phyloP scores from a whole-genome alignment of 495 filamentous ascomycete species.

The Tuber borchii region DNA sequence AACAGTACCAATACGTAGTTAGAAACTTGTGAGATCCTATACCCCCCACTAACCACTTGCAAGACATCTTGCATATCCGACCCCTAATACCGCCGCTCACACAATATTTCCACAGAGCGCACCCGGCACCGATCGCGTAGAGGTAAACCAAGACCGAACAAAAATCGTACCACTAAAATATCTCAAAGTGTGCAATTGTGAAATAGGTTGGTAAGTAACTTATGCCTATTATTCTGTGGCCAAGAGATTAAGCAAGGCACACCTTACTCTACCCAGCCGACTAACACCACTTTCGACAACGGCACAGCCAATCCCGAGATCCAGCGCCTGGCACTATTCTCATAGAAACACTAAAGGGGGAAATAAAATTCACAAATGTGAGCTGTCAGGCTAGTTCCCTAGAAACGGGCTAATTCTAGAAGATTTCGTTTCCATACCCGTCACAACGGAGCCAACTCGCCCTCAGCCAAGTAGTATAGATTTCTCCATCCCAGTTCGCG shows the following conservation, averaged over 20 bases:
- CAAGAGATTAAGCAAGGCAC: neutral
- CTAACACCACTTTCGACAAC: too few relatives aligned
- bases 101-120: neutral
- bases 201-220: neutral
- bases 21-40: neutral
- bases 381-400: constrained; percentile 37
- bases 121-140: too few relatives aligned
- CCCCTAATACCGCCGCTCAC: neutral
- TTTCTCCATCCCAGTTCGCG: constrained; percentile 64
- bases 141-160: neutral
- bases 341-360: constrained; percentile 50
- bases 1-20: too few relatives aligned
- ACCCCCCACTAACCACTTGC: too few relatives aligned
- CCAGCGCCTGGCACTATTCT: too few relatives aligned
- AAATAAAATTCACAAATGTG: constrained; percentile 66
- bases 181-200: neutral
- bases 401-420: constrained; percentile 7
- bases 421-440: constrained; percentile 83
- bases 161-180: too few relatives aligned
- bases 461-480: constrained; percentile 52
- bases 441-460: constrained; percentile 58
- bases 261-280: too few relatives aligned
- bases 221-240: neutral
- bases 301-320: too few relatives aligned
- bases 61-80: neutral